Evolutionary conservation across 306 rosid genomes (phyloP), one percentile per base, ranked within the genome.

Genomic region (Adenanthera pavonina): DNA sequence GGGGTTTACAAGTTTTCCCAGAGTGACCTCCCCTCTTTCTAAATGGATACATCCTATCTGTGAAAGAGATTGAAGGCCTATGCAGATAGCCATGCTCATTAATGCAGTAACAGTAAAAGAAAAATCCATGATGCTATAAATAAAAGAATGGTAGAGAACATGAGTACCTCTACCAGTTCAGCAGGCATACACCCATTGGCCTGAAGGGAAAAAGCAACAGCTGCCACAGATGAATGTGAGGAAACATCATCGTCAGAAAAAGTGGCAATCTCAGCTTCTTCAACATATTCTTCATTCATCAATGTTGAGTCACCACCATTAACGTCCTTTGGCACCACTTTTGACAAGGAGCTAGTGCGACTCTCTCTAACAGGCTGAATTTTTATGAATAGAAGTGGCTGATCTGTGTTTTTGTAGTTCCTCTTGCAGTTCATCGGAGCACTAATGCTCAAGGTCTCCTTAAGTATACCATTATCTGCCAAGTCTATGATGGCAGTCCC

Each of bases 201-300:
- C 60, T 87, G 86, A 6, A 80, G 12, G 53, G 90, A 49, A 48
- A 84, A 72, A 77, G 89, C 65, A 77, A 78, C 78, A 7, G 91
- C 86, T 80, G 83, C 84, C 17, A 9, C 59, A 71, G 99, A 95
- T 67, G 99, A 93, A 82, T 90, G 92, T 2, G 99, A 95, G 41
- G 97, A 95, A 85, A 86, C 95, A 85, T 95, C 99, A 43, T 95
- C 99, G 74, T 95, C 99, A n/a, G 93, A 90, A 44, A 87, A 89
- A 61, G 92, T 84, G 34, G 92, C 88, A 86, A 68, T 52, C 84
- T 93, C 97, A 68, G 94, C 90, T 85, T 92, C 97, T 80, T 95
- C 97, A 5, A 86, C 91, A 77, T 85, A 88, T 71, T 92, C 98
- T 85, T 81, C 99, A 71, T 85, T 85, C 86, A 87, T 88, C 81